Base-by-base conservation (phyloP, 148 eudicot genomes). In the Pharnaceum exiguum region DNA sequence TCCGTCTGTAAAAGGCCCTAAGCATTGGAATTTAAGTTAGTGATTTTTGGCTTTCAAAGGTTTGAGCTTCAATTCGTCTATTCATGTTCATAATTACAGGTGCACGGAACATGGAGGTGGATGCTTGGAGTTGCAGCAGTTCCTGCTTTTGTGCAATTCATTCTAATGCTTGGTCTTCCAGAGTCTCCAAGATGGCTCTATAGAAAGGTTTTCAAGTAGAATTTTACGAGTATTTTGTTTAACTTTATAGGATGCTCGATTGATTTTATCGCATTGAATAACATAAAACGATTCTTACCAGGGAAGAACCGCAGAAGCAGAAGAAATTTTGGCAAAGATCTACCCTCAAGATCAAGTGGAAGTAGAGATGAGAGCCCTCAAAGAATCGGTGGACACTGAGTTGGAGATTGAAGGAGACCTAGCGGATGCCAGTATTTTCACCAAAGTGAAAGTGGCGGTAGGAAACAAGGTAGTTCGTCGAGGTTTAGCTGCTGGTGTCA, bases 131-230 rank as follows among this genome's bases (percentile, higher is more conserved):
- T 86, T 19, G 94, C 95, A 0, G 89, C 78, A 23, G 46, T 86
- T 37, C 95, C 89, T 2, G 84, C 95, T 2, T 15, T 80, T 8
- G 22, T 86, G 35, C 95, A 82, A 65, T 78, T 83, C 30, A 5
- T 82, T n/a, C 67, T 86, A 59, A 86, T 86, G 95, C 22, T 69
- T 17, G 65, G 61, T 1, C 79, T 86, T 39, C 89, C 95, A 0
- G 95, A 86, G 62, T 86, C 95, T 44, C 95, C 95, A 6, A 77
- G 95, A 67, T 86, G 86, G 86, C 77, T 86, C 5, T 86, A 86
- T 62, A 54, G 84, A 47, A 49, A 82, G 75, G 93, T 82, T 21
- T 4, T 10, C 21, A 4, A 35, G 38, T 6, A 12, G 7, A 35
- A 12, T 6, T 7, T 12, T 12, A 35, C 12, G 7, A 35, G 38